A percentile compares a stretch with the other conserved stretches of the same genome.
Evolutionary conservation across 441 rosid species (phyloP).

Genomic region (Melastoma candidum): DNA sequence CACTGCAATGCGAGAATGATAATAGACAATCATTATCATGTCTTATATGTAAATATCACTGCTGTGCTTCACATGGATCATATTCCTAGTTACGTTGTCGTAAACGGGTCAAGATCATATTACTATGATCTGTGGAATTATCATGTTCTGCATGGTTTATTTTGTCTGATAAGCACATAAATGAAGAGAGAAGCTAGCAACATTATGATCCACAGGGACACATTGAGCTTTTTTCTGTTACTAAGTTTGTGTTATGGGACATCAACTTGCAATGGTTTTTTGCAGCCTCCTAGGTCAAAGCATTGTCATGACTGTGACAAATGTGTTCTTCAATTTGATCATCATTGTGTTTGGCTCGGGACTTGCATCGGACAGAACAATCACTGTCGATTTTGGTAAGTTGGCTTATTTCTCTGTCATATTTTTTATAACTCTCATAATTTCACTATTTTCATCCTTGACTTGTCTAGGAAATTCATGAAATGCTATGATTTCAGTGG

Average conservation of each 20-base stretch:
- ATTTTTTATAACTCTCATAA: neutral
- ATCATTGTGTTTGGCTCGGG: conserved; percentile 98
- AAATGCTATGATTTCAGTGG: neutral
- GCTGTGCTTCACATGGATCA: too few relatives aligned
- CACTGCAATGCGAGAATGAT: neutral
- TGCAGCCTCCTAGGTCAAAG: conserved; percentile 96
- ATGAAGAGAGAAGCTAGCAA: too few relatives aligned
- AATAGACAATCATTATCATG: neutral
- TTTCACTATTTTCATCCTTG: too few relatives aligned
- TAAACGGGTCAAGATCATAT: too few relatives aligned
- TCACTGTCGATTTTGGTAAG: conserved; percentile 94
- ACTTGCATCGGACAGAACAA: conserved; percentile 90
- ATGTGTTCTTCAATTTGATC: conserved; percentile 98
- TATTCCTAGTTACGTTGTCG: too few relatives aligned
- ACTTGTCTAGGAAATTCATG: neutral
- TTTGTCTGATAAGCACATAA: too few relatives aligned
- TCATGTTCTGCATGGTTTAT: too few relatives aligned
- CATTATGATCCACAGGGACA: neutral
- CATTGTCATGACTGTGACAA: conserved; percentile 97
- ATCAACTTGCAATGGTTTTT: conserved; percentile 1
- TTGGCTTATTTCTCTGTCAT: neutral
- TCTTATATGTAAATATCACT: too few relatives aligned
- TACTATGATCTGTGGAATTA: too few relatives aligned
- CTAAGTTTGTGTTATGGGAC: neutral
- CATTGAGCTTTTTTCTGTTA: neutral